phyloP scores from a whole-genome alignment of 2,329 filamentous ascomycete genomes.

The Fusarium chlamydosporum region DNA sequence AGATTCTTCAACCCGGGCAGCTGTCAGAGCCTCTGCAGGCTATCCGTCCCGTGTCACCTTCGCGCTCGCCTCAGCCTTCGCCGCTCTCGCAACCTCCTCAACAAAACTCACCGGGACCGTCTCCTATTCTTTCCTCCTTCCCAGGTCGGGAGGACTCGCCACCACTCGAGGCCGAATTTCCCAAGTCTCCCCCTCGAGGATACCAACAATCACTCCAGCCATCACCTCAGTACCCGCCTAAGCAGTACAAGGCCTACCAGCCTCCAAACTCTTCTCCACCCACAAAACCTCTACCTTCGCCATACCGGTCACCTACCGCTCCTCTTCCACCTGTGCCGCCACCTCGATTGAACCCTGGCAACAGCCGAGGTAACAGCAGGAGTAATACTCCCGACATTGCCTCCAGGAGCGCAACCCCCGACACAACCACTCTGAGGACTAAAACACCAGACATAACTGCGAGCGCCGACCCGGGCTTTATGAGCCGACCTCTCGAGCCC shows the following conservation, averaged over 20 bases:
- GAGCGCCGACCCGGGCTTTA: conserved; percentile 37
- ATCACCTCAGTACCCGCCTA: conserved; percentile 21
- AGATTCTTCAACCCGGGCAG: conserved; percentile 38
- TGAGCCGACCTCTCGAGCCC: conserved; percentile 44
- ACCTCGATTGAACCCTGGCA: conserved; percentile 27
- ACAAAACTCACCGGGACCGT: conserved; percentile 32
- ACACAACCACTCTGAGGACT: conserved; percentile 7
- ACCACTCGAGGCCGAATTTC: conserved; percentile 8
- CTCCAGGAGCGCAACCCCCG: conserved; percentile 6
- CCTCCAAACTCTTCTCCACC: conserved; percentile 33
- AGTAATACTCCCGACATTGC: conserved; percentile 8
- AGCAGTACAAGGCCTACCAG: conserved; percentile 39
- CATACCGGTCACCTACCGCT: conserved; percentile 31
- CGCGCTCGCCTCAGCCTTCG: conserved; percentile 37
- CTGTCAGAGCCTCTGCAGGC: conserved; percentile 31
- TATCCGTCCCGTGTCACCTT: conserved; percentile 33
- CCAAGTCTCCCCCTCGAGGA: conserved; percentile 16
- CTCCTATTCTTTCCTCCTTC: conserved; percentile 30
- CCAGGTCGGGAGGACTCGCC: conserved; percentile 16
- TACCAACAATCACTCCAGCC: conserved; percentile 14
- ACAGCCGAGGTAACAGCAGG: conserved; percentile 3
- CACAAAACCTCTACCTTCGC: conserved; percentile 33
- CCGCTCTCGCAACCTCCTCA: conserved; percentile 43
- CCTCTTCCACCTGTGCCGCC: conserved; percentile 39
- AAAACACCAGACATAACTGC: conserved; percentile 14